These are phyloP conservation scores for Cladorrhinum sp. DNA, from an alignment of 2,329 filamentous ascomycete genomes.

Conservation along the genomic window DNA sequence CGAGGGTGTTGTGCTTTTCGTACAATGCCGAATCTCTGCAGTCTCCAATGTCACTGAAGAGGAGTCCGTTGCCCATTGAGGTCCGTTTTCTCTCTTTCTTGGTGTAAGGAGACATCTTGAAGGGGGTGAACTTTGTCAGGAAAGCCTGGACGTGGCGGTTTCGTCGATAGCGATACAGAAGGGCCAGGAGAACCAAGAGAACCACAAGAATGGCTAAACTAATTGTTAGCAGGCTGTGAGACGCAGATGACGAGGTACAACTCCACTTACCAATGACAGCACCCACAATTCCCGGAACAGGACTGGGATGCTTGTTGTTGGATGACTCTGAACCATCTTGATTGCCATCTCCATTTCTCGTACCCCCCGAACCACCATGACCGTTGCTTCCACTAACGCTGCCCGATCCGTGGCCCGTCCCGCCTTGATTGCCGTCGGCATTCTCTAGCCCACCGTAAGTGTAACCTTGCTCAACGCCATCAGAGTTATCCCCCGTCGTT, in stretches of 20 bases:
- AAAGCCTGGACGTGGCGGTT: constrained; percentile 24
- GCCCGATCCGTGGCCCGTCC: background rate
- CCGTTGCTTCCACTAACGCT: background rate
- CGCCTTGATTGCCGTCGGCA: background rate
- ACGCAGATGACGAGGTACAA: background rate
- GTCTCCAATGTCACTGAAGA: constrained; percentile 23
- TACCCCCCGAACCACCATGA: background rate
- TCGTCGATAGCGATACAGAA: constrained; percentile 27
- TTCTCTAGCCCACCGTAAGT: background rate
- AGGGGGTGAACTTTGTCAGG: constrained; percentile 24
- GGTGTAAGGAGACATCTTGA: constrained; percentile 23
- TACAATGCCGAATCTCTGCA: constrained; percentile 16
- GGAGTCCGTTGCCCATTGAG: constrained; percentile 25
- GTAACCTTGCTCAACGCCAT: background rate
- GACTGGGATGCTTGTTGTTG: constrained; percentile 6
- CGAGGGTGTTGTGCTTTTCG: constrained; percentile 18
- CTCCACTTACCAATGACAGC: constrained; percentile 21
- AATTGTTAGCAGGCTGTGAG: constrained; percentile 2
- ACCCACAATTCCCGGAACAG: constrained; percentile 19
- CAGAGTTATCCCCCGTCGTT: background rate
- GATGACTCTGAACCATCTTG: background rate
- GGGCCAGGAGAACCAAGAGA: constrained; percentile 20
- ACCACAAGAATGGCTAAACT: constrained; percentile 20
- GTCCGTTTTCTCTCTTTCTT: constrained; percentile 22
- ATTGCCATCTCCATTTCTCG: background rate